A percentile compares a stretch with the other conserved stretches of the same genome.
Conservation (phyloP, 23 red algal genomes). For the Gracilaria domingensis region DNA sequence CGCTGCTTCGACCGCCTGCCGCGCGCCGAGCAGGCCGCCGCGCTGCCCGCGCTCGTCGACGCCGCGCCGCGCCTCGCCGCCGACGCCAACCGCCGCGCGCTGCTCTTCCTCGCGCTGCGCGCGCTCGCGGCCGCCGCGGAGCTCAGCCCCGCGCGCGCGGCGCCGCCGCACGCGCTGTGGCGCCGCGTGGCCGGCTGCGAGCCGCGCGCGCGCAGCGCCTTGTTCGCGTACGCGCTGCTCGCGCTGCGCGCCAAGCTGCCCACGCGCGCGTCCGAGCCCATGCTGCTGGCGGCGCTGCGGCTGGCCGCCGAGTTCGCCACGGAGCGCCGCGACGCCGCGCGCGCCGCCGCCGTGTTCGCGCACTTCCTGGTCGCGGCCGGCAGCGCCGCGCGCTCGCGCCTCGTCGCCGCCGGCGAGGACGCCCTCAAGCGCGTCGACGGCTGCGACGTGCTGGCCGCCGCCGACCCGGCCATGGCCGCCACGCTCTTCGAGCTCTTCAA, state of each 20-base stretch:
- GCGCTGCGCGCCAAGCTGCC: conserved; percentile 40
- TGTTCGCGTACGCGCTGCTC: conserved; percentile 30
- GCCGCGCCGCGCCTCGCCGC: background rate
- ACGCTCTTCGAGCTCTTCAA: conserved; percentile 55
- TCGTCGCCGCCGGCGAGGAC: conserved; percentile 40
- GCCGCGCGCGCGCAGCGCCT: background rate
- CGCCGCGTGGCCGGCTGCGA: background rate
- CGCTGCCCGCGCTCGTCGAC: conserved; percentile 30
- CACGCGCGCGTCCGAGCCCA: background rate
- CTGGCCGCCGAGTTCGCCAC: conserved; percentile 41
- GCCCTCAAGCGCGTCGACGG: conserved; percentile 48
- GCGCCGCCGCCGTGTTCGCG: conserved; percentile 41
- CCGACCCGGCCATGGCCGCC: conserved; percentile 45
- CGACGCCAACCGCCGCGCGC: conserved; percentile 10
- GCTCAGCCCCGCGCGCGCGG: background rate
- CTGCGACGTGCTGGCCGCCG: conserved; percentile 37
- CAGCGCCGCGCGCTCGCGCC: background rate
- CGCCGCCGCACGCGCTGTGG: background rate
- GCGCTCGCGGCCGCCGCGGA: conserved; percentile 20
- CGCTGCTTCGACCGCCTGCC: conserved; percentile 53
- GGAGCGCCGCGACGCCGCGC: background rate
- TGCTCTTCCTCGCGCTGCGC: conserved; percentile 26
- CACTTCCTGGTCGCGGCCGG: conserved; percentile 66
- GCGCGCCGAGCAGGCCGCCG: background rate
- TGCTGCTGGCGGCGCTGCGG: conserved; percentile 44